These are phyloP conservation scores for Nicotiana benthamiana DNA, from an alignment of 257 asterid species.

Conservation along the genomic window DNA sequence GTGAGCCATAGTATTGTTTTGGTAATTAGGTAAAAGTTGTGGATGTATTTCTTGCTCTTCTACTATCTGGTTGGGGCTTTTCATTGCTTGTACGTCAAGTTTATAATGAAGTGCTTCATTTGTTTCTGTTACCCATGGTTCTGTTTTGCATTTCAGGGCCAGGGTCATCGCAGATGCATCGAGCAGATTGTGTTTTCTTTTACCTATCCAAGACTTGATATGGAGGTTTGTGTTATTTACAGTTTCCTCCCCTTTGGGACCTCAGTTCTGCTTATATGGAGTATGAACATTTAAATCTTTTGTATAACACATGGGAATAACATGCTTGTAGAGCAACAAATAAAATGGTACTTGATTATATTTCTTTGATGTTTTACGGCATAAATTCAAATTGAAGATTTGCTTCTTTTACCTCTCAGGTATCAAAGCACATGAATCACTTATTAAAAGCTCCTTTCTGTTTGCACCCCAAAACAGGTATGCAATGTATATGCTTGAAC, in stretches of 20 bases:
- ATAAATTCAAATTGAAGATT: not conserved
- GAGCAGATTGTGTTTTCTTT: constrained; percentile 79
- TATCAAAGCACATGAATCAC: constrained; percentile 84
- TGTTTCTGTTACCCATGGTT: not conserved
- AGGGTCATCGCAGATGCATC: constrained; percentile 62
- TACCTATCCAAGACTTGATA: constrained; percentile 90
- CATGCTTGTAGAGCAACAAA: not conserved
- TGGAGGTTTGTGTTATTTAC: constrained; percentile 53
- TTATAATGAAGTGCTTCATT: not conserved
- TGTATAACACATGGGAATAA: not conserved
- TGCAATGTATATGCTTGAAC: not conserved
- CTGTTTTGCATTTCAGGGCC: constrained; percentile 34
- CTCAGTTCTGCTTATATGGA: not conserved
- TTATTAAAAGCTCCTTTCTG: constrained; percentile 92
- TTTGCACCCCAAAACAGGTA: constrained; percentile 90
- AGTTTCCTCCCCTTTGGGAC: not conserved
- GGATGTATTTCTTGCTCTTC: not conserved
- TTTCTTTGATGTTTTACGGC: not conserved
- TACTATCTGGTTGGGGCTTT: not conserved
- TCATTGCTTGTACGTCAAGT: not conserved
- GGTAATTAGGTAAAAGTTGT: not conserved
- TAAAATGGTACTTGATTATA: not conserved
- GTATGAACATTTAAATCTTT: not conserved
- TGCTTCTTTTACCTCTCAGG: constrained; percentile 36
- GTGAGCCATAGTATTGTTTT: not conserved